Evolutionary conservation across 257 asterid species (phyloP), one percentile per base, ranked within the genome.

Genomic region (Salvia hispanica): DNA sequence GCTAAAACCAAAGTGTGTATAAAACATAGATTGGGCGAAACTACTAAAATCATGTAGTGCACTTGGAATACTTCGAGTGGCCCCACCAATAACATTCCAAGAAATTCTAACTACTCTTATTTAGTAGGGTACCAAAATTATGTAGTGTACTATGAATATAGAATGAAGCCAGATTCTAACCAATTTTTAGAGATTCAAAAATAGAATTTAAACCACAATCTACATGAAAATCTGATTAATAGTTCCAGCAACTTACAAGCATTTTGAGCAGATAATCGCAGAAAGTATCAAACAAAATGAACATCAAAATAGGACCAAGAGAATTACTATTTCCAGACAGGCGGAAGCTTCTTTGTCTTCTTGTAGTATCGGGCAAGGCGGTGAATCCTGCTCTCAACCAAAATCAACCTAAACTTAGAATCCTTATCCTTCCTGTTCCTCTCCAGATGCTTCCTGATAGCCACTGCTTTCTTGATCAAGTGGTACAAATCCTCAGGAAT

Each of bases 351-450:
- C 88, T 88, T 90, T 53, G 95, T 88, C 83, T 90, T 88, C 90
- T 90, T 90, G 88, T 88, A 90, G 83, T 90, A 90, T 9, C 97
- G 94, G n/a, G 95, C 97, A 16, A 90, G 94, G 42, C 95, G 94
- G 74, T 90, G 95, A 72, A 90, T 88, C 85, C 95, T 90, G 82
- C 97, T 90, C 84, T 90, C 95, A 21, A 90, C 97, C 58, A 88
- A 84, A 83, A 90, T 90, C 84, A 88, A 73, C 72, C 97, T 74
- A 78, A 90, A 90, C 66, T 90, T 90, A 13, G 96, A 90, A 67
- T 90, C 96, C 72, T 90, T 87, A 40, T 90, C 96, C 88, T 90
- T 90, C 85, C 92, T 84, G 79, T 87, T 90, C 80, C 97, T 85
- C 79, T 90, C 95, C 83, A 90, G 76, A 73, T 90, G 97, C 83